Evolutionary conservation across 768 basidiomycete species (phyloP).

Genomic region (Rhizopogon vulgaris): DNA sequence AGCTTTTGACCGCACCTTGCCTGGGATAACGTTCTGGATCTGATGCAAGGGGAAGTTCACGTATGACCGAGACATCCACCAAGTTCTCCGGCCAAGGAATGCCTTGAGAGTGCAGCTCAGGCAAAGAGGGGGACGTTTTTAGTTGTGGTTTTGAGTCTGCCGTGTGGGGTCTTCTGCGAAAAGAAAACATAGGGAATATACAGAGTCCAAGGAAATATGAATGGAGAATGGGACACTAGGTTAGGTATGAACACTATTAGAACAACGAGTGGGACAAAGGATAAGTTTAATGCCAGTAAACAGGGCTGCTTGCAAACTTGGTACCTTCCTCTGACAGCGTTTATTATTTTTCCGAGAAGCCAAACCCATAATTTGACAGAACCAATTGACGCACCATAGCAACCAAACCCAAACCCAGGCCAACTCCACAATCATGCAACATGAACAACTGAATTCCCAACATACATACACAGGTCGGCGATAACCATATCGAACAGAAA

Average conservation of each 20-base stretch:
- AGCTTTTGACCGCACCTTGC: constrained; percentile 69
- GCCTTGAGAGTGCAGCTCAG: constrained; percentile 66
- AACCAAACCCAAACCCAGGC: background rate
- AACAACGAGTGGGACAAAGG: constrained; percentile 16
- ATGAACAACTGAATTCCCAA: constrained; percentile 17
- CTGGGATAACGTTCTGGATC: constrained; percentile 29
- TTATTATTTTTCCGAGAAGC: background rate
- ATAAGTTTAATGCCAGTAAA: constrained; percentile 7
- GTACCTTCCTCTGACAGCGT: no score
- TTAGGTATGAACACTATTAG: constrained; percentile 8
- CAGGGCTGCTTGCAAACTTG: constrained; percentile 1
- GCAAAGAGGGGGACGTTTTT: constrained; percentile 75
- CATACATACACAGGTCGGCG: constrained; percentile 29
- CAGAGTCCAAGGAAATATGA: constrained; percentile 15
- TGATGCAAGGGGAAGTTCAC: constrained; percentile 32
- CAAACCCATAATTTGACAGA: constrained; percentile 1
- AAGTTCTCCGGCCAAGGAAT: constrained; percentile 84
- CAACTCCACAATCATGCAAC: background rate
- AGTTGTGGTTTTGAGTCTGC: constrained; percentile 39
- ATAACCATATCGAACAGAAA: constrained; percentile 8
- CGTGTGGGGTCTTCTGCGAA: constrained; percentile 58
- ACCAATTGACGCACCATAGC: background rate
- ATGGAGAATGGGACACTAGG: constrained; percentile 9
- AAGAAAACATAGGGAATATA: constrained; percentile 56
- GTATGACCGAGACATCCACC: constrained; percentile 65